phyloP scores from a whole-genome alignment of 148 eudicot genomes.

The Vaccinium darrowii region DNA sequence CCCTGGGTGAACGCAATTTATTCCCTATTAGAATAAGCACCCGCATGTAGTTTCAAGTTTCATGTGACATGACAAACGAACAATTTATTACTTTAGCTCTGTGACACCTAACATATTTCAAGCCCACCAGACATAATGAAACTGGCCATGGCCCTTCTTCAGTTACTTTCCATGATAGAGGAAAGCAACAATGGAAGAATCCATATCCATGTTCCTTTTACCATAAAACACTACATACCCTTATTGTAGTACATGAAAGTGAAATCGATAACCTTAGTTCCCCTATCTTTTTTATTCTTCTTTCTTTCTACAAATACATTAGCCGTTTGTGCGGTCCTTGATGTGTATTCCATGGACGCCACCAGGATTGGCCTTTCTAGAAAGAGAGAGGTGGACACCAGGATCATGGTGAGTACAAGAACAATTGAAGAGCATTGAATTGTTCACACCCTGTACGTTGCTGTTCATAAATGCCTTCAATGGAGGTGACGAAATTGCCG shows the following conservation, averaged over 20 bases:
- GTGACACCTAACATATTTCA: not conserved
- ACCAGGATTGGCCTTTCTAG: conserved; percentile 24
- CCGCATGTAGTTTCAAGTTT: not conserved
- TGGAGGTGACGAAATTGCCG: conserved; percentile 10
- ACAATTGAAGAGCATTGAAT: conserved; percentile 41
- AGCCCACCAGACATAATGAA: not conserved
- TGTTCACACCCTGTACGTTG: conserved; percentile 61
- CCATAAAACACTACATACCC: not conserved
- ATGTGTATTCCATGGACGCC: conserved; percentile 10
- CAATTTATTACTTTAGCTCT: conserved; percentile 9
- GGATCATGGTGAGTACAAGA: conserved; percentile 47
- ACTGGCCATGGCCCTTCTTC: not conserved
- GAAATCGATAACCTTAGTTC: not conserved
- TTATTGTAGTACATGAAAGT: not conserved
- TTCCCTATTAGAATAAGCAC: not conserved
- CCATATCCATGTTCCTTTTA: not conserved
- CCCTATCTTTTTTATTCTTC: not conserved
- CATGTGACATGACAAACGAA: not conserved
- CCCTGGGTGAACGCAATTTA: not conserved
- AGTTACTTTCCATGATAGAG: conserved; percentile 13
- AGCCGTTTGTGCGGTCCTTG: conserved; percentile 12
- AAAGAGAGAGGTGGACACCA: conserved; percentile 37
- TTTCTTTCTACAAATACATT: not conserved
- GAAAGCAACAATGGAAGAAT: conserved; percentile 8
- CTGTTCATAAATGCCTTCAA: conserved; percentile 46